These are phyloP conservation scores for Rhizopogon roseolus DNA, from an alignment of 768 basidiomycete species.

Conservation along the genomic window DNA sequence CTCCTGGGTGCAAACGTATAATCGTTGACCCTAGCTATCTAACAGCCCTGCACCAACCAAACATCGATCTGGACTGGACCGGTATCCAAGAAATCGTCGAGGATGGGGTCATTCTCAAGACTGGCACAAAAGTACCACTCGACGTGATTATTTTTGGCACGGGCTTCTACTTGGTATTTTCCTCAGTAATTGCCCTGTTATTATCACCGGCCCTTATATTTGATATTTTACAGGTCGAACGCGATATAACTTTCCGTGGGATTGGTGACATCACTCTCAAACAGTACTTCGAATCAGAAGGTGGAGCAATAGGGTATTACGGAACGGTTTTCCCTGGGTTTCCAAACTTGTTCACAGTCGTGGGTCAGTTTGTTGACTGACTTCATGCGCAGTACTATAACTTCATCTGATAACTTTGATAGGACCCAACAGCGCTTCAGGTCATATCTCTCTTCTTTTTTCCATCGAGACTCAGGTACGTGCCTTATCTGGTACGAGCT, in stretches of 20 bases:
- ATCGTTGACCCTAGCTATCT: slow-evolving; percentile 60
- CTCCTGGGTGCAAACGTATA: slow-evolving; percentile 56
- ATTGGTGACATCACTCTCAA: slow-evolving; percentile 35
- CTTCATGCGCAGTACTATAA: background rate
- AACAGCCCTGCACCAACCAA: slow-evolving; percentile 43
- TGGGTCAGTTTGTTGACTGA: slow-evolving; percentile 31
- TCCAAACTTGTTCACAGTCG: slow-evolving; percentile 46
- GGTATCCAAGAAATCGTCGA: slow-evolving; percentile 43
- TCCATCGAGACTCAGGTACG: slow-evolving; percentile 51
- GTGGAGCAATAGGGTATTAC: slow-evolving; percentile 48
- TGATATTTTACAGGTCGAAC: slow-evolving; percentile 5
- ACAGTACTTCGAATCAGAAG: slow-evolving; percentile 44
- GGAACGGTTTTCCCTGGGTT: slow-evolving; percentile 53
- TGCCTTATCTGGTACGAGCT: background rate
- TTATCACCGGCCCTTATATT: background rate
- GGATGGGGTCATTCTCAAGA: slow-evolving; percentile 45
- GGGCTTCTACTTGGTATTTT: slow-evolving; percentile 45
- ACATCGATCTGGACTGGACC: slow-evolving; percentile 48
- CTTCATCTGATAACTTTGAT: background rate
- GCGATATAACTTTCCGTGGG: slow-evolving; percentile 29
- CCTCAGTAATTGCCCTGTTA: background rate
- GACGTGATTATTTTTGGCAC: slow-evolving; percentile 59
- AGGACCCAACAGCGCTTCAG: slow-evolving; percentile 56
- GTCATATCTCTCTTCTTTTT: slow-evolving; percentile 56
- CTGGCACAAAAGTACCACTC: slow-evolving; percentile 42